Evolutionary conservation across 306 rosid species (phyloP), one percentile per base, ranked within the genome.

Genomic region (Vachellia pachyceras): DNA sequence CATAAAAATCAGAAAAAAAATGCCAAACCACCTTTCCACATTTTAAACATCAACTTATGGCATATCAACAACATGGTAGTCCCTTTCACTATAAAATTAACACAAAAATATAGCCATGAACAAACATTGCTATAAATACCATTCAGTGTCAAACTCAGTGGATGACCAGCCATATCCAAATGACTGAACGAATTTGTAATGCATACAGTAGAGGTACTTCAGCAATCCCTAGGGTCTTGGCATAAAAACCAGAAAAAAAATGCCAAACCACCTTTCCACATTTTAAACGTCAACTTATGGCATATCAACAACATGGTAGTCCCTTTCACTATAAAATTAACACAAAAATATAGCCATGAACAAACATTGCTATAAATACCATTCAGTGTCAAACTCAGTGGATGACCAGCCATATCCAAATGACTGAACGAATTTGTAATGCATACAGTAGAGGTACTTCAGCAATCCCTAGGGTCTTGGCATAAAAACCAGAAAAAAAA

Each of bases 81-180:
- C 54, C 54, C 37, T 12, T 69, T 69, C 20, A 13, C 39, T 44
- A 42, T 8, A 73, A 65, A 85, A 54, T 23, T 52, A 57, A 74
- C n/a, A n/a, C 37, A 42, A 54, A 63, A 85, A 46, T 45, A 75
- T 72, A 46, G 63, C 39, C 70, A 35, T 37, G 44, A 66, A 66
- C 46, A 70, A 63, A 69, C 25, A 42, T 13, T 58, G 36, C 61
- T 15, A 20, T 11, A 44, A 82, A 82, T 41, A 57, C 69, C 52
- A 66, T 13, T 37, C 52, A 54, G 49, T 42, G 54, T 63, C 67
- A 44, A 69, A 70, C 72, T 77, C 76, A 22, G 14, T 11, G 61
- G 18, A 36, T 58, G 71, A 58, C 23, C n/a, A n/a, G n/a, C n/a
- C n/a, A n/a, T n/a, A n/a, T 66, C 3, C 61, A 66, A 57, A 65